These are phyloP conservation scores for Fusarium azukiicola DNA, from an alignment of 2,329 filamentous ascomycete species.

Conservation along the genomic window DNA sequence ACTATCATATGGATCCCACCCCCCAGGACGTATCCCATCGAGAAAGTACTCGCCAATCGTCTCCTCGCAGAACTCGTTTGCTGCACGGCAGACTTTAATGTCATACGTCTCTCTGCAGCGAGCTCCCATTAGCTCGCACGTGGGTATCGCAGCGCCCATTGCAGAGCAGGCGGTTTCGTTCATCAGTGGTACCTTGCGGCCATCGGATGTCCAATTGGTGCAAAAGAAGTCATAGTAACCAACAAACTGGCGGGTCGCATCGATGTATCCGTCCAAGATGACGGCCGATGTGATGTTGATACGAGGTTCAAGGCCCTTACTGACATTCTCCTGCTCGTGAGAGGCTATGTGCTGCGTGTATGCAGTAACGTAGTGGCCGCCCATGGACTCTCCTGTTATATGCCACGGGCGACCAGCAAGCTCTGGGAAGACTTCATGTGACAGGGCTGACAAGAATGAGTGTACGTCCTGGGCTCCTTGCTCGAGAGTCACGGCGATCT, in stretches of 20 bases:
- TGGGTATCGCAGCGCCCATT: conserved; percentile 40
- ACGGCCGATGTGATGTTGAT: conserved; percentile 36
- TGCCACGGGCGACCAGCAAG: conserved; percentile 40
- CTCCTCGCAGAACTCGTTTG: conserved; percentile 38
- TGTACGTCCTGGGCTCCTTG: conserved; percentile 41
- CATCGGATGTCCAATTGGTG: conserved; percentile 31
- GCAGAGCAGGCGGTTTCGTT: conserved; percentile 22
- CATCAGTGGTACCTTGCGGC: conserved; percentile 32
- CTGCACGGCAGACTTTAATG: conserved; percentile 22
- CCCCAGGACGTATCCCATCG: conserved; percentile 23
- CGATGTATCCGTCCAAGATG: conserved; percentile 45
- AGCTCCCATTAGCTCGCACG: conserved; percentile 28
- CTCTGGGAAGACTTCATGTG: conserved; percentile 35
- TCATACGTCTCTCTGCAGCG: conserved; percentile 28
- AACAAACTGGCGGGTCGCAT: conserved; percentile 32
- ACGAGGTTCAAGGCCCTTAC: background rate
- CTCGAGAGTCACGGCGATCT: conserved; percentile 35
- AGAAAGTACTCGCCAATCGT: conserved; percentile 29
- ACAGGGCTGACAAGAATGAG: conserved; percentile 30
- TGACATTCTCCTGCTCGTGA: conserved; percentile 18
- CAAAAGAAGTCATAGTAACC: conserved; percentile 46
- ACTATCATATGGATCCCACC: conserved; percentile 46
- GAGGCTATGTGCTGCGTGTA: conserved; percentile 39
- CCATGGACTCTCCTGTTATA: conserved; percentile 46
- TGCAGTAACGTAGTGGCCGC: conserved; percentile 44